These are phyloP conservation scores for Ustilago cynodontis DNA, from an alignment of 1,284 basidiomycete species.

Conservation along the genomic window DNA sequence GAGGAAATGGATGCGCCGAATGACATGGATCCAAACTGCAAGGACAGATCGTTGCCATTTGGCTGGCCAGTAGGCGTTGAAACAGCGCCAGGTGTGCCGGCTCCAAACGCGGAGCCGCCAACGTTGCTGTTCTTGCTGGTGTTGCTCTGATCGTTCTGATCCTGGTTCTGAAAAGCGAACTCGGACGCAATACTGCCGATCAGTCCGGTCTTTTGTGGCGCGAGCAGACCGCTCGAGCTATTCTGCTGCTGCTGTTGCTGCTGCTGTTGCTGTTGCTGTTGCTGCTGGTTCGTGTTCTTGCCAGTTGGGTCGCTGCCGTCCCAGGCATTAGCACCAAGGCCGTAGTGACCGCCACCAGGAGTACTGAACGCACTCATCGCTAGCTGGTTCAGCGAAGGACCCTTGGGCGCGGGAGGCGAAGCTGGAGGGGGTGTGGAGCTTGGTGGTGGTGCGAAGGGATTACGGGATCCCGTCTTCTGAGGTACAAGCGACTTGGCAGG, in stretches of 20 bases:
- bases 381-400: constrained; percentile 84
- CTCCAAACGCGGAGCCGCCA: constrained; percentile 10
- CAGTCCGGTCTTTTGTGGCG: constrained; percentile 67
- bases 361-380: constrained; percentile 73
- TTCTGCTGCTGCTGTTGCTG: constrained; percentile 34
- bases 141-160: constrained; percentile 7
- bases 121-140: constrained; percentile 3
- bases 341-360: constrained; percentile 53
- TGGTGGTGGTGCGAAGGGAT: constrained; percentile 87
- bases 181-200: constrained; percentile 70
- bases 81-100: constrained; percentile 15
- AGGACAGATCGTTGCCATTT: constrained; percentile 19
- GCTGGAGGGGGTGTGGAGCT: constrained; percentile 72
- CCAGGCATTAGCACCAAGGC: constrained; percentile 60
- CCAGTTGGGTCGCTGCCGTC: constrained; percentile 40
- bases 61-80: constrained; percentile 16
- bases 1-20: constrained; percentile 15
- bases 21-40: constrained; percentile 47
- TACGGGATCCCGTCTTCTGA: constrained; percentile 92
- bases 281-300: constrained; percentile 15
- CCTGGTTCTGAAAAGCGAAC: constrained; percentile 58
- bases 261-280: constrained; percentile 25
- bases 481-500: constrained; percentile 77
- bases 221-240: constrained; percentile 27
- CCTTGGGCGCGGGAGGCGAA: constrained; percentile 75